Conservation (phyloP, 1,284 basidiomycete genomes). For the Fistulinella cinereoalba region DNA sequence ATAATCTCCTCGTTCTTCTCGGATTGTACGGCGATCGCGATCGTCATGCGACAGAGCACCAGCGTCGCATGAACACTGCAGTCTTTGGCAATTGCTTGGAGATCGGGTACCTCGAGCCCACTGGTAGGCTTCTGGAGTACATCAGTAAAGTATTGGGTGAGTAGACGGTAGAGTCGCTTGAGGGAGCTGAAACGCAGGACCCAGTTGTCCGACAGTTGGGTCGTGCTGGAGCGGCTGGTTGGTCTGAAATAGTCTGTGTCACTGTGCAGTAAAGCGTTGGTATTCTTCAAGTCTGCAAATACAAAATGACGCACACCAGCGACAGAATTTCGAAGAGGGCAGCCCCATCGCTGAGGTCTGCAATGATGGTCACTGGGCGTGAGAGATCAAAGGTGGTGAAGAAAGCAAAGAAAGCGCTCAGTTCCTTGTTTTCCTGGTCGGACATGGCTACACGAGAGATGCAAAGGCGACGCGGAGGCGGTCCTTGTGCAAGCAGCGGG, state of each 20-base stretch:
- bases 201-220: constrained; percentile 80
- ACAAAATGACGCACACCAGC: constrained; percentile 70
- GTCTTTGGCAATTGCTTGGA: constrained; percentile 81
- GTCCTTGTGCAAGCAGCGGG: no score
- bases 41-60: constrained; percentile 78
- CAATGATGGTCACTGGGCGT: constrained; percentile 54
- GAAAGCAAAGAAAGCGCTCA: constrained; percentile 75
- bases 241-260: constrained; percentile 78
- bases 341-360: constrained; percentile 74
- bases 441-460: constrained; percentile 34
- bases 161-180: constrained; percentile 82
- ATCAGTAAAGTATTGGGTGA: constrained; percentile 85
- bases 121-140: constrained; percentile 72
- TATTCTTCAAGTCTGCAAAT: no score
- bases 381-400: constrained; percentile 70
- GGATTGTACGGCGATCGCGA: constrained; percentile 91
- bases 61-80: constrained; percentile 63
- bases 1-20: constrained; percentile 82
- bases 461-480: neutral
- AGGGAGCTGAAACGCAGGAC: constrained; percentile 81
- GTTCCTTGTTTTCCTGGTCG: constrained; percentile 57
- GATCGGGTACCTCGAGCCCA: constrained; percentile 73
- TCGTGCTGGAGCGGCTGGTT: constrained; percentile 49
- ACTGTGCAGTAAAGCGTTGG: constrained; percentile 41
- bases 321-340: constrained; percentile 70